Conservation (phyloP, 2,329 filamentous ascomycete genomes). For the Corinectria fuckeliana region DNA sequence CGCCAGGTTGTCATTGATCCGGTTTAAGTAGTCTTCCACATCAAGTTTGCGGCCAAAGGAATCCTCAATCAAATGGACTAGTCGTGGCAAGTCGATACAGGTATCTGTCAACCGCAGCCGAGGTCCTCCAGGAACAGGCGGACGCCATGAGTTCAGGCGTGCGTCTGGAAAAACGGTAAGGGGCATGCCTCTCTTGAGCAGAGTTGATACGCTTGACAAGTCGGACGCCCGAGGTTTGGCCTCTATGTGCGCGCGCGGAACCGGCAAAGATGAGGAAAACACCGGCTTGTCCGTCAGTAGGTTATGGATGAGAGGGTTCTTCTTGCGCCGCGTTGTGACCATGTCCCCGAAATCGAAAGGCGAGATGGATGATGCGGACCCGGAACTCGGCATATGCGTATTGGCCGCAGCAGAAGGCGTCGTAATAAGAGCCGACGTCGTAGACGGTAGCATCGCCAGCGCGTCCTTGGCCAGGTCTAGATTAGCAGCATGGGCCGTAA, state of each 20-base stretch:
- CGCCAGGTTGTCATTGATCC: slow-evolving; percentile 82
- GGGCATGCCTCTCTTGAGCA: slow-evolving; percentile 91
- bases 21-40: slow-evolving; percentile 78
- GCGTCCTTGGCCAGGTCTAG: slow-evolving; percentile 73
- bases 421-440: slow-evolving; percentile 87
- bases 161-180: slow-evolving; percentile 83
- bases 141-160: slow-evolving; percentile 71
- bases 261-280: slow-evolving; percentile 88
- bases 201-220: slow-evolving; percentile 66
- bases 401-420: slow-evolving; percentile 82
- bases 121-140: slow-evolving; percentile 64
- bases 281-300: slow-evolving; percentile 93
- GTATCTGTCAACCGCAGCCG: slow-evolving; percentile 78
- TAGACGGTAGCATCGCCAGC: slow-evolving; percentile 78
- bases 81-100: slow-evolving; percentile 79
- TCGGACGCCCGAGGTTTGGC: slow-evolving; percentile 18
- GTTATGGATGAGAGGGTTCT: slow-evolving; percentile 93
- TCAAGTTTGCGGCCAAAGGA: slow-evolving; percentile 89
- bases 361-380: slow-evolving; percentile 44
- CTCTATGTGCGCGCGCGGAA: slow-evolving; percentile 62
- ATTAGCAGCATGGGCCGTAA: slow-evolving; percentile 67
- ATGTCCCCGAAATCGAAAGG: slow-evolving; percentile 55
- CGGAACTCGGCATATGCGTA: slow-evolving; percentile 46
- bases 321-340: slow-evolving; percentile 60
- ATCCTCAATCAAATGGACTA: slow-evolving; percentile 90